Percentiles rank a stretch among this genome's conserved stretches.
These are phyloP conservation scores for Lactarius deliciosus DNA, from an alignment of 768 basidiomycete genomes.

Conservation along the genomic window DNA sequence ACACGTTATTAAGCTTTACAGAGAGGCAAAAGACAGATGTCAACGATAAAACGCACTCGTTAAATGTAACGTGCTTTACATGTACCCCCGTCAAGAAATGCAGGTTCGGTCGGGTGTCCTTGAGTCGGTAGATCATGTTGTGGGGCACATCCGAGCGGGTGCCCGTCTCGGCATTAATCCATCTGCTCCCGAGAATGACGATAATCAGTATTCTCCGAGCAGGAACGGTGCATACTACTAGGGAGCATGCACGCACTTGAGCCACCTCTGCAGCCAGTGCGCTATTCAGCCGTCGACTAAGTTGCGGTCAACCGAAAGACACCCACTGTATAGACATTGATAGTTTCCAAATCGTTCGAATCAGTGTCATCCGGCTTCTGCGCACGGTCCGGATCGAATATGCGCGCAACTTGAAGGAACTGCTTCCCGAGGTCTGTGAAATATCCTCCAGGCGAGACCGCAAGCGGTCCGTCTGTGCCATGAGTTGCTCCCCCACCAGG, in stretches of 20 bases:
- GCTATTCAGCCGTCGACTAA: neutral
- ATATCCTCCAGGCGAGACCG: conserved; percentile 35
- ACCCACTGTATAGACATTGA: conserved; percentile 30
- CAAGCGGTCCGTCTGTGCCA: conserved; percentile 49
- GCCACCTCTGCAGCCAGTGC: conserved; percentile 21
- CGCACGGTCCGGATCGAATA: conserved; percentile 29
- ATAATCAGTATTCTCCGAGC: neutral
- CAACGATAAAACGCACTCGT: conserved; percentile 27
- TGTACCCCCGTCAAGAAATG: conserved; percentile 36
- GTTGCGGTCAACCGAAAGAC: neutral
- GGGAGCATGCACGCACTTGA: conserved; percentile 36
- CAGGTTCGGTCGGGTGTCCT: conserved; percentile 36
- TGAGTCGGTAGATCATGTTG: conserved; percentile 40
- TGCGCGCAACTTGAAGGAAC: conserved; percentile 33
- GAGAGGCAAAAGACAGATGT: conserved; percentile 31
- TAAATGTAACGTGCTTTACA: conserved; percentile 39
- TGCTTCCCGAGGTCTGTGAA: conserved; percentile 33
- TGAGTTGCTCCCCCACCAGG: conserved; percentile 39
- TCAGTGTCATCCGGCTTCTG: conserved; percentile 24
- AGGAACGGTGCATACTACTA: conserved; percentile 34
- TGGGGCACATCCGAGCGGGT: conserved; percentile 55
- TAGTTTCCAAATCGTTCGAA: conserved; percentile 30
- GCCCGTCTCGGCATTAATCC: conserved; percentile 50
- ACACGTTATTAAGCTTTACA: neutral
- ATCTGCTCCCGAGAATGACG: conserved; percentile 39